Base-by-base conservation (phyloP, 1,139 yeast genomes). In the Taphrina wiesneri region DNA sequence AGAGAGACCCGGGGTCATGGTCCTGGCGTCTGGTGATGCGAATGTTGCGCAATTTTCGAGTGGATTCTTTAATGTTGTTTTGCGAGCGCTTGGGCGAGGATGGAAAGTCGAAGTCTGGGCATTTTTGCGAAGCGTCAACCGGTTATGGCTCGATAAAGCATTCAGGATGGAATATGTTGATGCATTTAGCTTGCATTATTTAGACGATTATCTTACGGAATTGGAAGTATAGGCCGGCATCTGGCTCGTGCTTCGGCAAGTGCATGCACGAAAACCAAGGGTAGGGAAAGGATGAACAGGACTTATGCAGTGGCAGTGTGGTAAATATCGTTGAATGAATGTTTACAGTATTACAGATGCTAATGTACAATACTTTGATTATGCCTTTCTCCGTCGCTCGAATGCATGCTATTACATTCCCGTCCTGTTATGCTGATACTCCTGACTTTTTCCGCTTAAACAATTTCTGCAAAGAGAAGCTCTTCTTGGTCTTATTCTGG, bases 1-100 rank as follows among this genome's bases (percentile, higher is more conserved):
- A 15, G 26, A 43, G 5, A 4, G 25, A 9, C 67, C 67, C 2
- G 56, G 63, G 7, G 26, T 49, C 26, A 64, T 66, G 57, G 67
- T 66, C 2, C 46, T 66, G 5, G 66, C 67, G 3, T 26, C 64
- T 15, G 68, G 68, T n/a, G 67, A 65, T 25, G 68, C 63, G 26
- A 66, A 61, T 30, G 36, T 45, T 13, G 63, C 67, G 21, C 67
- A 66, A 57, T 65, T 60, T 34, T 46, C 57, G 5, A 17, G 36
- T 17, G 68, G 68, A 13, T 62, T 66, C 54, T 66, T 66, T 59
- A 66, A 43, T 36, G 51, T 43, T 28, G 67, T 41, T 3, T 36
- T 49, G 67, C 45, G 63, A 21, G 68, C 68, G 13, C 43, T 66
- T 19, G 52, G 53, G 4, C 46, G 46, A 2, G 68, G 68, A 21